Evolutionary conservation across 192 early-diverging fungal genomes (phyloP), one percentile per base, ranked within the genome.

Genomic region (Funneliformis mosseae): DNA sequence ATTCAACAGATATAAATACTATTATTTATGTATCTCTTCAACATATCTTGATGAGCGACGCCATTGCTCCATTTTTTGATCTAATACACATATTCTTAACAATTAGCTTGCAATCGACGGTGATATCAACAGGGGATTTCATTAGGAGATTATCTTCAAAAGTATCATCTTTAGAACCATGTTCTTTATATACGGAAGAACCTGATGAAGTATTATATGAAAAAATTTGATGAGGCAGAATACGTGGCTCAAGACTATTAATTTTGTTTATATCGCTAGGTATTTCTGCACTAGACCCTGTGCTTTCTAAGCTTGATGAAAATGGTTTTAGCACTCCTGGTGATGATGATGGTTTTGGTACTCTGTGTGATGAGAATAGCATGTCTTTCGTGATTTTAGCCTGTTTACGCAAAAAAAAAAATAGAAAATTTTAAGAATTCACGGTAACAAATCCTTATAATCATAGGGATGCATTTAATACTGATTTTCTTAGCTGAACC

Each of bases 1-100:
- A n/a, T n/a, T n/a, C n/a, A 64, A 77, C 33, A 77, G 14, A 45
- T 55, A 77, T 64, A 77, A 38, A 76, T 62, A 76, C 61, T 64
- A 39, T 77, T 77, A 61, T 9, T 77, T 77, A 9, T 77, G 62
- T 46, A 77, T 77, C 27, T 77, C 76, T 2, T 64, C 41, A 46
- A 77, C 21, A 25, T 77, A 77, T 77, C 43, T 62, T 42, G 76
- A 66, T n/a, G 28, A 42, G 60, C 61, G 1, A 33, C 59, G 18
- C 59, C 74, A 76, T 76, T 62, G 39, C 9, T 77, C 73, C 18
- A 74, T 74, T 74, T 0, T 7, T 59, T n/a, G 73, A 74, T 0
- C 61, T 60, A 61, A 77, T 77, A 45, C 76, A 77, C 46, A 77
- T 6, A 64, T 45, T 45, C 1, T 77, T 64, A 64, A 59, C 33